Conservation (phyloP, 1,284 basidiomycete species). For the Moesziomyces parantarcticus region DNA sequence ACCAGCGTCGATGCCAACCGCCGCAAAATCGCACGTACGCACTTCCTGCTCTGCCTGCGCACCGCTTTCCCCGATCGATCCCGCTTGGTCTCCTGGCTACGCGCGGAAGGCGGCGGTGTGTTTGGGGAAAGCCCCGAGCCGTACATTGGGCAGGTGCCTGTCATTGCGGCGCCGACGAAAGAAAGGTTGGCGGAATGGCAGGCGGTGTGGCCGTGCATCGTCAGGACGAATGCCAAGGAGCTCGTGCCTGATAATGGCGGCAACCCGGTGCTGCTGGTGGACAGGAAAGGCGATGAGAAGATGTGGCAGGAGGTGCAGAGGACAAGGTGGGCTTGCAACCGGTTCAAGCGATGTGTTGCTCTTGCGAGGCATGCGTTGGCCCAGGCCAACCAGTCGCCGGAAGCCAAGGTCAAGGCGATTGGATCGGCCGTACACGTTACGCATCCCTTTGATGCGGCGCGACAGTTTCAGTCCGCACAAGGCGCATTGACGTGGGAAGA, state of each 20-base stretch:
- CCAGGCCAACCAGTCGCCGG: constrained; percentile 1
- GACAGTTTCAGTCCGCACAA: background rate
- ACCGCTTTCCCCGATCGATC: constrained; percentile 20
- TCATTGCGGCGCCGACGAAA: constrained; percentile 77
- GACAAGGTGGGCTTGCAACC: constrained; percentile 31
- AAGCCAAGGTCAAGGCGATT: constrained; percentile 21
- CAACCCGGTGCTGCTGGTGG: constrained; percentile 37
- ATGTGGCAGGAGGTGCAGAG: constrained; percentile 29
- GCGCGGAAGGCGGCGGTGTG: background rate
- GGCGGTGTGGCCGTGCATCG: constrained; percentile 62
- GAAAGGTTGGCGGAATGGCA: constrained; percentile 73
- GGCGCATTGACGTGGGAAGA: constrained; percentile 5
- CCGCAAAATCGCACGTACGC: constrained; percentile 2
- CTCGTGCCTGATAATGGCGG: constrained; percentile 7
- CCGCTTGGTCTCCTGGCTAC: constrained; percentile 28
- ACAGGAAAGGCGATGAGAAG: constrained; percentile 43
- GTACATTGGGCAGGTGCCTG: constrained; percentile 76
- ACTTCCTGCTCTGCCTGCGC: constrained; percentile 45
- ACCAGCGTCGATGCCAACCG: constrained; percentile 3
- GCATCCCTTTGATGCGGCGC: constrained; percentile 22
- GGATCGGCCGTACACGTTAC: constrained; percentile 48
- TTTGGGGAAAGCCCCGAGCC: constrained; percentile 29
- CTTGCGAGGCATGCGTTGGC: constrained; percentile 31
- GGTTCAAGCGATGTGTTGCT: constrained; percentile 32
- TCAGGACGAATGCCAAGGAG: constrained; percentile 50